These are phyloP conservation scores for Kodamaea ohmeri DNA, from an alignment of 1,139 yeast genomes.

Conservation along the genomic window DNA sequence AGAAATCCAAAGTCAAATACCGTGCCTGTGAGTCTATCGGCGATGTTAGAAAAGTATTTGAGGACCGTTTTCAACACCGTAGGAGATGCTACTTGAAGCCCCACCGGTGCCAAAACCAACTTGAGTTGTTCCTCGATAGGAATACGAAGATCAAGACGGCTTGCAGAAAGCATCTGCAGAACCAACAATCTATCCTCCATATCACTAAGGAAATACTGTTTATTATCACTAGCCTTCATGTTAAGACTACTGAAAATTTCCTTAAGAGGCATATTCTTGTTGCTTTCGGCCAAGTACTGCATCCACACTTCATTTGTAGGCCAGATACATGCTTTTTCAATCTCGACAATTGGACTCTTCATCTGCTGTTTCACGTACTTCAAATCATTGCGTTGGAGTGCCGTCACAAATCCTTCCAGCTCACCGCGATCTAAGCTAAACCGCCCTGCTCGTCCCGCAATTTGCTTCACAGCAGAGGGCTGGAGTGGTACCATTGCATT, in stretches of 20 bases:
- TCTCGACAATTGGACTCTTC: conserved; percentile 42
- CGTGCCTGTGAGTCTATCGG: conserved; percentile 36
- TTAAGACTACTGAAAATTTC: conserved; percentile 14
- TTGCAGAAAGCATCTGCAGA: conserved; percentile 44
- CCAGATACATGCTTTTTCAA: conserved; percentile 63
- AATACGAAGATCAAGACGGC: conserved; percentile 25
- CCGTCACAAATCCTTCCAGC: conserved; percentile 61
- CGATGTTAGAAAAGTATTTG: conserved; percentile 38
- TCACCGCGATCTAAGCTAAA: conserved; percentile 41
- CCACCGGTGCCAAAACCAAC: conserved; percentile 60
- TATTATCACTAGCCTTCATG: conserved; percentile 22
- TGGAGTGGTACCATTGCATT: conserved; percentile 44
- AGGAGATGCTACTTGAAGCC: conserved; percentile 26
- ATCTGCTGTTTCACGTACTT: conserved; percentile 43
- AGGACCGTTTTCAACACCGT: conserved; percentile 26
- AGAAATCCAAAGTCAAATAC: conserved; percentile 45
- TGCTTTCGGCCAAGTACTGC: conserved; percentile 53
- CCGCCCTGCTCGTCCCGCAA: conserved; percentile 96
- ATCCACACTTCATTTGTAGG: conserved; percentile 67
- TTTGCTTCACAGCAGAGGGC: conserved; percentile 76
- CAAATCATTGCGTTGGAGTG: conserved; percentile 46
- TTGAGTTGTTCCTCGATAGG: conserved; percentile 53
- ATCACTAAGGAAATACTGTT: conserved; percentile 41
- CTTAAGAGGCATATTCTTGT: conserved; percentile 42
- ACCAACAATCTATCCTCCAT: conserved; percentile 43